phyloP scores from a whole-genome alignment of 1,139 yeast genomes.

The Yamadazyma songkhlaensis region DNA sequence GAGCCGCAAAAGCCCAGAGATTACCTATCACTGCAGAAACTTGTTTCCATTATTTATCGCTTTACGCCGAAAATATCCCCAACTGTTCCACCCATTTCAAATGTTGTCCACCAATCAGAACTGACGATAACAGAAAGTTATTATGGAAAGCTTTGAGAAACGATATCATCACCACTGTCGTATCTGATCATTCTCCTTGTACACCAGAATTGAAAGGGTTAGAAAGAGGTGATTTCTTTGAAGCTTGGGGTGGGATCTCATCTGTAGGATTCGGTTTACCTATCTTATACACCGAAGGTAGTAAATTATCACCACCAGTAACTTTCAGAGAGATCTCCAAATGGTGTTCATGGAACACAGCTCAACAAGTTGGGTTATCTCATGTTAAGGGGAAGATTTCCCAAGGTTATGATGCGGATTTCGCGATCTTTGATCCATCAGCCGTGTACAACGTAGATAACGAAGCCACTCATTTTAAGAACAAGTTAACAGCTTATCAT shows the following conservation, averaged over 20 bases:
- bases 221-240: constrained; percentile 80
- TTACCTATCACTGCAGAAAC: constrained; percentile 80
- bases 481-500: constrained; percentile 83
- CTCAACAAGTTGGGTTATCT: constrained; percentile 76
- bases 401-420: constrained; percentile 83
- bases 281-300: constrained; percentile 72
- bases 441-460: constrained; percentile 55
- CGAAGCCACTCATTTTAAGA: constrained; percentile 66
- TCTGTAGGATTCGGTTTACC: constrained; percentile 91
- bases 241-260: constrained; percentile 97
- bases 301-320: constrained; percentile 50
- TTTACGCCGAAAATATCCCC: constrained; percentile 74
- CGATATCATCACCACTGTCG: constrained; percentile 76
- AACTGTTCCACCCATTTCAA: constrained; percentile 78
- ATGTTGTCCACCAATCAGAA: constrained; percentile 93
- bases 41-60: constrained; percentile 84
- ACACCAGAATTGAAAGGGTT: constrained; percentile 85
- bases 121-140: constrained; percentile 62
- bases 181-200: constrained; percentile 95
- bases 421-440: constrained; percentile 72
- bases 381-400: constrained; percentile 70
- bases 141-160: constrained; percentile 75
- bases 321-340: constrained; percentile 59
- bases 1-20: constrained; percentile 58
- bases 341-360: constrained; percentile 84